These are phyloP conservation scores for Xylariaceae sp. DNA, from an alignment of 2,329 filamentous ascomycete species.

Conservation along the genomic window DNA sequence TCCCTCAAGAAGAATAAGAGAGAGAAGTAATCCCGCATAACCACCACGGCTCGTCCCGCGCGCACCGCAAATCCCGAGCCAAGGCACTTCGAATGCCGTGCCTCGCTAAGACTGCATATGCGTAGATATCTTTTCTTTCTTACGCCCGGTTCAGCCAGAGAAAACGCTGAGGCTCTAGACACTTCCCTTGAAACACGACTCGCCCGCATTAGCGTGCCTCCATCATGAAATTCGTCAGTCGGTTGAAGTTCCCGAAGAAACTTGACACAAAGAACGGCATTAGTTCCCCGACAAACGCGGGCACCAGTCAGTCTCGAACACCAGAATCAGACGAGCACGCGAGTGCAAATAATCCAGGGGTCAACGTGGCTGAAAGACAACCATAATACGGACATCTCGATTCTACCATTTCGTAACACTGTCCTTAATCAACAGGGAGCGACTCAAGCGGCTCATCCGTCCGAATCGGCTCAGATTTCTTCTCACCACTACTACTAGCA, in stretches of 20 bases:
- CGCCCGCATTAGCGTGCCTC: too few species aligned
- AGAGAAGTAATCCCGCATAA: neutral
- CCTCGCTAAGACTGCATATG: neutral
- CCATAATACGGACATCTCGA: neutral
- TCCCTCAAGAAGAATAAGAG: too few species aligned
- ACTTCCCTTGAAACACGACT: too few species aligned
- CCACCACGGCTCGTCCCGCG: neutral
- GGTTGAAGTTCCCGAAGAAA: too few species aligned
- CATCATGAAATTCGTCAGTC: too few species aligned
- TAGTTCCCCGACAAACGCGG: neutral
- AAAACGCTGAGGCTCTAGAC: too few species aligned
- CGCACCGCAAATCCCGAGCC: neutral
- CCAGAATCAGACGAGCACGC: neutral
- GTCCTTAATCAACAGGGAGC: constrained; percentile 24
- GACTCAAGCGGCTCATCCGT: constrained; percentile 20
- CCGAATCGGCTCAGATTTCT: neutral
- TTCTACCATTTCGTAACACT: neutral
- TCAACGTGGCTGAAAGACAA: neutral
- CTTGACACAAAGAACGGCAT: neutral
- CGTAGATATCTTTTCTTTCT: too few species aligned
- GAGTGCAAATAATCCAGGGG: neutral
- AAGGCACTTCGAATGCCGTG: neutral
- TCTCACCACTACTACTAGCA: neutral
- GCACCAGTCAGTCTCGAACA: too few species aligned
- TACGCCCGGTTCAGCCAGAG: too few species aligned